Evolutionary conservation across 2,329 filamentous ascomycete species (phyloP), one percentile per base, ranked within the genome.

Genomic region (Xylaria sp.): DNA sequence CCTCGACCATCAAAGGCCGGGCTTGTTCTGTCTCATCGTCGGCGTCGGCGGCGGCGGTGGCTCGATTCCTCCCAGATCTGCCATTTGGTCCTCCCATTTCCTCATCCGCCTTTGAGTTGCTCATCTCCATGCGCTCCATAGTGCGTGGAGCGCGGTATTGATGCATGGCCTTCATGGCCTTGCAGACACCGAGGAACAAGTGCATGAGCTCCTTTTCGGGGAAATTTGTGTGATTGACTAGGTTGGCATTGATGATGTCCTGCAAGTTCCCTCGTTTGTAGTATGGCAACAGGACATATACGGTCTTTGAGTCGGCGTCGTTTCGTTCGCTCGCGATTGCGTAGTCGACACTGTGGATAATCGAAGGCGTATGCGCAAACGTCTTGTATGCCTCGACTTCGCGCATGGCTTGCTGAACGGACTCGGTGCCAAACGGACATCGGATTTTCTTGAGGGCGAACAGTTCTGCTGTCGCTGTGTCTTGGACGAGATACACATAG

Each of bases 401-500:
- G 80, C 95, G 95, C 86, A 98, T 91, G 60, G 96, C 96, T 79
- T 93, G 93, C 73, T 93, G 90, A 67, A 99, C 95, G 30, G 93
- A 97, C 85, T 99, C 96, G 81, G 96, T 92, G 73, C 96, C 96
- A 78, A 99, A 98, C 4, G 96, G 95, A 85, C 96, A 99, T 78
- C 95, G 91, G 81, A 99, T 99, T 87, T 99, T 99, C 82, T 99
- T 99, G 70, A 98, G 90, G 19, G 96, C 96, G 80, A 97, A 95
- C 55, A 97, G 88, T 75, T 95, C 90, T 68, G 93, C 92, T 61
- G 89, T 92, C 63, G 89, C 85, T 56, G 92, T 95, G 80, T 98
- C 94, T 85, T 98, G 93, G 68, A 99, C 96, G 68, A 99, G 92
- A 83, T 99, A 99, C 75, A 99, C 96, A 82, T 98, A 99, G 72